phyloP scores from a whole-genome alignment of 2,329 filamentous ascomycete genomes.

The Hymenoscyphus salicellus region DNA sequence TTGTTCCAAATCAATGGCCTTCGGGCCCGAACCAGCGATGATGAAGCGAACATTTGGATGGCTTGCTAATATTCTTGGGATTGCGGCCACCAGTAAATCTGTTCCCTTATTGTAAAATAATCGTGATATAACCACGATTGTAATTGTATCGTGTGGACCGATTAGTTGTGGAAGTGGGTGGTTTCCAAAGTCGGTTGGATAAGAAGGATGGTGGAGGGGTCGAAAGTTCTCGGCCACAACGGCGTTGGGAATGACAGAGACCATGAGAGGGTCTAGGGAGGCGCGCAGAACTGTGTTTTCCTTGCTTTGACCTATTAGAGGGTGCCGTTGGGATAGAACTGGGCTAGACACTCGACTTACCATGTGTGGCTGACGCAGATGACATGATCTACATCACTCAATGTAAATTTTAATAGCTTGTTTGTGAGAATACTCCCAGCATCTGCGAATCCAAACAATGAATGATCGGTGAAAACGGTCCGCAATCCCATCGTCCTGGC shows the following conservation, averaged over 20 bases:
- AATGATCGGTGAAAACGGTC: slow-evolving; percentile 97
- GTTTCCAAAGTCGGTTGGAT: slow-evolving; percentile 38
- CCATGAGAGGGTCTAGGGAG: slow-evolving; percentile 92
- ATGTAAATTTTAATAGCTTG: slow-evolving; percentile 90
- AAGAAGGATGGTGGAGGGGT: slow-evolving; percentile 57
- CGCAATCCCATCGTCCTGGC: slow-evolving; percentile 92
- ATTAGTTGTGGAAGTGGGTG: slow-evolving; percentile 61
- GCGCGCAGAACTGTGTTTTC: slow-evolving; percentile 96
- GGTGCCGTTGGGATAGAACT: neutral
- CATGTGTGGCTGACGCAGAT: slow-evolving; percentile 98
- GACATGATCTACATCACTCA: slow-evolving; percentile 97
- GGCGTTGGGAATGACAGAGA: slow-evolving; percentile 96
- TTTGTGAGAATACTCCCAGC: slow-evolving; percentile 94
- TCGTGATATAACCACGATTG: slow-evolving; percentile 93
- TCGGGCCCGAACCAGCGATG: slow-evolving; percentile 91
- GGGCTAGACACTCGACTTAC: slow-evolving; percentile 46
- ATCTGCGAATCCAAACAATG: slow-evolving; percentile 94
- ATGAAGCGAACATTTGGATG: slow-evolving; percentile 95
- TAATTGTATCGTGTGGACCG: slow-evolving; percentile 82
- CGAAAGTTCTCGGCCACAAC: slow-evolving; percentile 95
- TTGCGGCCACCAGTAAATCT: slow-evolving; percentile 92
- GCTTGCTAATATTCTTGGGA: slow-evolving; percentile 83
- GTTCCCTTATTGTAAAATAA: slow-evolving; percentile 99
- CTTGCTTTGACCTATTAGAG: slow-evolving; percentile 59
- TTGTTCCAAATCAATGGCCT: slow-evolving; percentile 95